Evolutionary conservation across 2,329 filamentous ascomycete species (phyloP), one percentile per base, ranked within the genome.

Genomic region (Pseudocercospora fijiensis): DNA sequence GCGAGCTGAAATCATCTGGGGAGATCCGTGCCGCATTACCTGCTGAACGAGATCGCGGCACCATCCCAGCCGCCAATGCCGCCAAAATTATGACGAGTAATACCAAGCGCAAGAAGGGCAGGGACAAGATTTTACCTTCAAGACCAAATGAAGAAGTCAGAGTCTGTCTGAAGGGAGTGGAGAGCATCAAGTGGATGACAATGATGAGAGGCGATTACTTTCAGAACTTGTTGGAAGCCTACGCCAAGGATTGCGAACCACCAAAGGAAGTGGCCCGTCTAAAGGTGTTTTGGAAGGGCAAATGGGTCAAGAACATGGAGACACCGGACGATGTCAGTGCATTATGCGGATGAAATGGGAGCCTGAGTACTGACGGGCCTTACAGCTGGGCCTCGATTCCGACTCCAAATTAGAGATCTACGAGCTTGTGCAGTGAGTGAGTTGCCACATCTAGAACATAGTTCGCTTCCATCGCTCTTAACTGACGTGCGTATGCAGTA

Each of bases 71-170:
- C 4, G 53, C 53, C 18, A 56, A 56, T 24, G 53, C 53, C 3
- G 53, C 53, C 53, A 56, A 56, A 18, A 56, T 56, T 18, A 41
- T 41, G 1, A 56, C 41, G 53, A 56, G 28, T 28, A 56, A 56
- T 10, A 56, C 28, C 28, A 56, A 41, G 53, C 53, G 28, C 0
- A 56, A 37, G 28, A 56, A 56, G 53, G 28, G 9, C 27, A 56
- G 22, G 18, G 28, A 56, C 7, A 53, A 56, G 51, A 28, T 37
- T 7, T 33, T 65, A 37, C 59, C 63, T 2, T 43, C 55, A 41
- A 52, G 63, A 60, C 63, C 63, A 11, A 60, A 65, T 11, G 59
- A 62, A 59, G 63, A 62, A 26, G 61, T 65, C 56, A 61, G 60
- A 43, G 53, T 65, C 11, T 65, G 57, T 22, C 56, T 65, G 28